Evolutionary conservation across 768 basidiomycete genomes (phyloP).

Genomic region (Agrocybe praecox): DNA sequence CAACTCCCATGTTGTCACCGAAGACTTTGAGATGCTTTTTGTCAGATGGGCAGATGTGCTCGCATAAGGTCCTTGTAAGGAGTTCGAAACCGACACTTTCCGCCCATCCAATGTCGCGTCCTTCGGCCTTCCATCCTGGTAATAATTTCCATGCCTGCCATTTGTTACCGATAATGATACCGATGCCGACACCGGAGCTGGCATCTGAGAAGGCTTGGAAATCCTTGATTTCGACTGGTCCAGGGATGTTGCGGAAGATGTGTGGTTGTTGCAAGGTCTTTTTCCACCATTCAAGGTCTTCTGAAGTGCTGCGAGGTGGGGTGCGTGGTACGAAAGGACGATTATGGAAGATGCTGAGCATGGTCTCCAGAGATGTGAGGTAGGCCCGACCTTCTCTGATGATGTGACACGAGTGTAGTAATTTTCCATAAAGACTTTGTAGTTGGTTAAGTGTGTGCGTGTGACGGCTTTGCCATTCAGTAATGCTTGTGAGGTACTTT

Average conservation of each 20-base stretch:
- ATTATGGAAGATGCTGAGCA: slow-evolving; percentile 27
- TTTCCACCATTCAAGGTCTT: slow-evolving; percentile 40
- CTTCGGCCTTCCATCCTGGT: slow-evolving; percentile 12
- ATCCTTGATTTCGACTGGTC: slow-evolving; percentile 23
- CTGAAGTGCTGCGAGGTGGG: slow-evolving; percentile 6
- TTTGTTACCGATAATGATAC: slow-evolving; percentile 25
- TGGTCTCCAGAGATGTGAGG: slow-evolving; percentile 40
- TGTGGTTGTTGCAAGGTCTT: slow-evolving; percentile 5
- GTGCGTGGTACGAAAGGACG: slow-evolving; percentile 32
- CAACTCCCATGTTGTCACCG: slow-evolving; percentile 42
- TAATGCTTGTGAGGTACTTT: slow-evolving; percentile 28
- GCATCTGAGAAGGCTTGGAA: slow-evolving; percentile 42
- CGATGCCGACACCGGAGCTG: slow-evolving; percentile 36
- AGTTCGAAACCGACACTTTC: slow-evolving; percentile 46
- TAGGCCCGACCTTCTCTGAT: slow-evolving; percentile 36
- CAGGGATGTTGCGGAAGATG: slow-evolving; percentile 26
- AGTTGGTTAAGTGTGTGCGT: slow-evolving; percentile 34
- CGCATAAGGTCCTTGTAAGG: slow-evolving; percentile 8
- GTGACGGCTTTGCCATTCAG: slow-evolving; percentile 18
- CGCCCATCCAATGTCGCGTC: slow-evolving; percentile 46
- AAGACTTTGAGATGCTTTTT: slow-evolving; percentile 22
- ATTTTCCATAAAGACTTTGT: slow-evolving; percentile 40
- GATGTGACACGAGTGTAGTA: slow-evolving; percentile 33
- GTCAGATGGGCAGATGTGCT: neutral
- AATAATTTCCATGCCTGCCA: slow-evolving; percentile 35